These are phyloP conservation scores for Sphagnum magellanicum DNA, from an alignment of 228 moss, liverwort and hornwort genomes.

Conservation along the genomic window DNA sequence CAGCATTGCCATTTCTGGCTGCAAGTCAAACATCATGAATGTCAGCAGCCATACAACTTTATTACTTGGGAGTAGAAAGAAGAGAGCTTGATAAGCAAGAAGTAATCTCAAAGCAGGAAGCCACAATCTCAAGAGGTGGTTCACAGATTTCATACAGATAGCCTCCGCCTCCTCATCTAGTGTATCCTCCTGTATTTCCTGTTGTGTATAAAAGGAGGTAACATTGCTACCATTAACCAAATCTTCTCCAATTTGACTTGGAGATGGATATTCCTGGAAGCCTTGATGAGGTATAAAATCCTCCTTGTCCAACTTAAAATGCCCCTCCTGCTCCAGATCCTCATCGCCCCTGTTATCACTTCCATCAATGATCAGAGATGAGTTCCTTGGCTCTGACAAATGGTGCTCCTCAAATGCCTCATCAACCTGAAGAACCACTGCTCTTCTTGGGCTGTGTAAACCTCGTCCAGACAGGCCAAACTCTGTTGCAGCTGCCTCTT, in stretches of 20 bases:
- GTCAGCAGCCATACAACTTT: background rate
- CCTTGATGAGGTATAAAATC: constrained; percentile 9
- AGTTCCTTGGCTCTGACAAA: too few species aligned
- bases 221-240: constrained; percentile 2
- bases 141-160: background rate
- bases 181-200: constrained; percentile 45
- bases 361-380: too few species aligned
- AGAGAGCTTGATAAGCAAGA: too few species aligned
- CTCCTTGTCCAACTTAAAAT: constrained; percentile 7
- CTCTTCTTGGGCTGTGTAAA: too few species aligned
- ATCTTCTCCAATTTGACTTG: constrained; percentile 7
- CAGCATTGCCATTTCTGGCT: constrained; percentile 15
- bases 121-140: background rate
- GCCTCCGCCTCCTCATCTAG: constrained; percentile 25
- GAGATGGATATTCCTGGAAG: constrained; percentile 7
- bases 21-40: background rate
- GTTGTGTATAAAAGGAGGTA: background rate
- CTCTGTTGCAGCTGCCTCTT: too few species aligned
- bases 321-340: background rate
- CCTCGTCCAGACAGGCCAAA: too few species aligned
- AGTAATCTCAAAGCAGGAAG: background rate
- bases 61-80: too few species aligned
- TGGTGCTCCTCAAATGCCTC: too few species aligned
- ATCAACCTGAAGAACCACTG: too few species aligned
- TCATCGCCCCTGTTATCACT: too few species aligned